phyloP scores from a whole-genome alignment of 129 eudicot species.

The Ambrosia trifida region DNA sequence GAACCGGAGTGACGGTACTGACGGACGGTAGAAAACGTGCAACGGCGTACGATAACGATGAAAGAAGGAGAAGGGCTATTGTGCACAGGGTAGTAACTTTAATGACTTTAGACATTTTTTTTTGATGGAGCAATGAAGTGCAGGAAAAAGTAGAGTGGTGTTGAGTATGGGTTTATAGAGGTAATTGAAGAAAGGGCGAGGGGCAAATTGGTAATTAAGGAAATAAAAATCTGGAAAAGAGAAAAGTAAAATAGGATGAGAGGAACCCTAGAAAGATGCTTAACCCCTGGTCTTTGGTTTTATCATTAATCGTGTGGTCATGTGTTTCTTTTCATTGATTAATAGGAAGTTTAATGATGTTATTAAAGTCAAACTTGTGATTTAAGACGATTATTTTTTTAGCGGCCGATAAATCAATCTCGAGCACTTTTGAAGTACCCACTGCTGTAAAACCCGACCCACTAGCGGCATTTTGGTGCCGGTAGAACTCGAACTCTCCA shows the following conservation, averaged over 20 bases:
- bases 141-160: slow-evolving; percentile 2
- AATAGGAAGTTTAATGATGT: not conserved
- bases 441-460: too few species aligned
- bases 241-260: not conserved
- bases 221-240: not conserved
- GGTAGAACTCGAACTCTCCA: too few species aligned
- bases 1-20: slow-evolving; percentile 38
- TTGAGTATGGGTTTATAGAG: not conserved
- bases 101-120: slow-evolving; percentile 43
- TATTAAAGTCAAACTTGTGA: too few species aligned
- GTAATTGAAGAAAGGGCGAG: not conserved
- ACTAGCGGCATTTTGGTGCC: too few species aligned
- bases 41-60: slow-evolving; percentile 23
- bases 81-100: slow-evolving; percentile 40
- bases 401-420: too few species aligned
- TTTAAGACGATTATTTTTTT: too few species aligned
- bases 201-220: not conserved
- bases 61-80: slow-evolving; percentile 37
- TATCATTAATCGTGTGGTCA: not conserved
- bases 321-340: not conserved
- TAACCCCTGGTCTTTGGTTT: not conserved
- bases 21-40: slow-evolving; percentile 42
- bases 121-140: slow-evolving; percentile 6
- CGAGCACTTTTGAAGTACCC: too few species aligned
- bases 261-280: not conserved